Conservation (phyloP, 2,329 filamentous ascomycete genomes). For the Alternaria hordeiaustralica region DNA sequence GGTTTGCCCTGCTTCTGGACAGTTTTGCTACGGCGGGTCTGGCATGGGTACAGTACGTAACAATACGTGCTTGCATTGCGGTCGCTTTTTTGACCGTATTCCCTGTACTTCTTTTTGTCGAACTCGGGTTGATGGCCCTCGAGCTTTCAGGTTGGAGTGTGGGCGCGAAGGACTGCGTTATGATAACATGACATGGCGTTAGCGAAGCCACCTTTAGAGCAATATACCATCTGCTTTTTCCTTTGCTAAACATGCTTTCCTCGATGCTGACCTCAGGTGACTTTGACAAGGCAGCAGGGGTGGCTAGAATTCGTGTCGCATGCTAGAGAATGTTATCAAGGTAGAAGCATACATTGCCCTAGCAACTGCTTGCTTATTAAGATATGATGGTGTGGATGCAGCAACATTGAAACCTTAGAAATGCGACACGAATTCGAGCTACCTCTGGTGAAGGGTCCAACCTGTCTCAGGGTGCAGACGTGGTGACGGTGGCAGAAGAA, state of each 20-base stretch:
- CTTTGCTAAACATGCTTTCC: background rate
- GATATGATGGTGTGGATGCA: background rate
- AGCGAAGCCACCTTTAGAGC: constrained; percentile 3
- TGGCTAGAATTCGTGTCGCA: background rate
- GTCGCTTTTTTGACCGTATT: constrained; percentile 5
- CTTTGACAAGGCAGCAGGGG: background rate
- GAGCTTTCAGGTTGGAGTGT: background rate
- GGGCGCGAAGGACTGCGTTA: background rate
- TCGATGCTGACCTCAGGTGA: background rate
- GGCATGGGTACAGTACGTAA: constrained; percentile 10
- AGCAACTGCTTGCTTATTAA: background rate
- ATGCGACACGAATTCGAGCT: background rate
- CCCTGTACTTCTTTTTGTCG: background rate
- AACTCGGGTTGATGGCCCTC: background rate
- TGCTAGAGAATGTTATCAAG: background rate
- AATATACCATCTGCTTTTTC: constrained; percentile 31
- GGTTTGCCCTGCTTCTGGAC: background rate
- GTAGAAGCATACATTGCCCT: background rate
- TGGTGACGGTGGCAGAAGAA: background rate
- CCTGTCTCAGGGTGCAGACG: background rate
- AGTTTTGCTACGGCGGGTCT: background rate
- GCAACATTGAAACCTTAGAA: background rate
- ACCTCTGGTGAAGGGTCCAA: background rate
- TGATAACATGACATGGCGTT: constrained; percentile 21
- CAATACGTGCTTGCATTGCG: constrained; percentile 11